A percentile compares a stretch with the other conserved stretches of the same genome.
Evolutionary conservation across 352 stramenopile genomes (phyloP).

Genomic region (Phytophthora pini): DNA sequence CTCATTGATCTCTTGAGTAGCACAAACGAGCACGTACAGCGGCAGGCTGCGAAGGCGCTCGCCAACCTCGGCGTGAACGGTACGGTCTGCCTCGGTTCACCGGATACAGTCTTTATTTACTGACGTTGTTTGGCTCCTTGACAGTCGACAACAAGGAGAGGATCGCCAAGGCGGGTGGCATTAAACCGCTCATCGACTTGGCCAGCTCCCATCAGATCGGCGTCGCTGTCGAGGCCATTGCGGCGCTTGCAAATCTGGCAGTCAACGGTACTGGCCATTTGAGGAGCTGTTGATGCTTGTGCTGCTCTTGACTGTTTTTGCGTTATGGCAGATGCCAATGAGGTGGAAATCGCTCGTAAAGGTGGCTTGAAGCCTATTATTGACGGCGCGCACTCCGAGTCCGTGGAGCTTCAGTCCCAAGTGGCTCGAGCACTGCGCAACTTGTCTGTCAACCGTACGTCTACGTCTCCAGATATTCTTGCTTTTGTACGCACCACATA

Average conservation of each 20-base stretch:
- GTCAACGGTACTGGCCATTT: conserved; percentile 82
- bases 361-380: conserved; percentile 93
- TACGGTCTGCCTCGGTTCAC: conserved; percentile 24
- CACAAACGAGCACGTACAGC: conserved; percentile 89
- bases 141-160: conserved; percentile 93
- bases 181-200: conserved; percentile 86
- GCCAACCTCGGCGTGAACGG: conserved; percentile 94
- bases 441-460: conserved; percentile 92
- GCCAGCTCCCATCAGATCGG: conserved; percentile 84
- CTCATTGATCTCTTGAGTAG: conserved; percentile 91
- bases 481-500: neutral
- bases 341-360: conserved; percentile 90
- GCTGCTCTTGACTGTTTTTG: conserved; percentile 3
- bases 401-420: conserved; percentile 88
- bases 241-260: conserved; percentile 94
- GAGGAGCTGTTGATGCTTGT: neutral
- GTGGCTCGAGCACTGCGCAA: conserved; percentile 93
- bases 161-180: conserved; percentile 91
- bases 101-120: neutral
- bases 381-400: conserved; percentile 77
- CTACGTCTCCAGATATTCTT: neutral
- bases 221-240: conserved; percentile 92
- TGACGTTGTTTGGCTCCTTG: neutral
- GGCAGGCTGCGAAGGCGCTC: conserved; percentile 94
- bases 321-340: conserved; percentile 84